phyloP scores from a whole-genome alignment of 164 flowering plant species.

The Dillenia suffruticosa region DNA sequence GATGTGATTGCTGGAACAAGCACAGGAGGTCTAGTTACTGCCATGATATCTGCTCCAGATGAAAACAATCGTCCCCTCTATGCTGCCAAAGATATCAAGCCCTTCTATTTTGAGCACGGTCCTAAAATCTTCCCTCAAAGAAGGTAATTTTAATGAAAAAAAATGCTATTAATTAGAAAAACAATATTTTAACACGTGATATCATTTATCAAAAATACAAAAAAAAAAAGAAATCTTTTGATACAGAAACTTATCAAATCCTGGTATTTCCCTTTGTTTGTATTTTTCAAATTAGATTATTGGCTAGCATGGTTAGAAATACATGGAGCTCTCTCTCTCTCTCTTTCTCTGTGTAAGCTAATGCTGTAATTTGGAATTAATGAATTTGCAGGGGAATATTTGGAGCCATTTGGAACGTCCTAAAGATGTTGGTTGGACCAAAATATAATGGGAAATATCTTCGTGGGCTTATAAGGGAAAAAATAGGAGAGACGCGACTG shows the following conservation, averaged over 20 bases:
- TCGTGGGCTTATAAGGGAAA: constrained; percentile 20
- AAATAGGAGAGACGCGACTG: constrained; percentile 21
- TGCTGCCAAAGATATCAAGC: constrained; percentile 24
- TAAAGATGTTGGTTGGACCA: constrained; percentile 9
- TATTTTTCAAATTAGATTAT: too few relatives aligned
- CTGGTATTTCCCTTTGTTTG: too few relatives aligned
- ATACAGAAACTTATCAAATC: background rate
- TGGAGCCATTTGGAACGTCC: background rate
- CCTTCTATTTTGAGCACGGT: constrained; percentile 20
- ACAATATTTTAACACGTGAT: background rate
- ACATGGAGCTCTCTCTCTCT: too few relatives aligned
- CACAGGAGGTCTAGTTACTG: constrained; percentile 31
- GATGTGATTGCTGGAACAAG: constrained; percentile 30
- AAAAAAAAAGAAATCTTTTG: background rate
- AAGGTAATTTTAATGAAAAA: background rate
- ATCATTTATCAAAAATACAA: background rate
- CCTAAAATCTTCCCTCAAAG: constrained; percentile 28
- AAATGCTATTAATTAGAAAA: background rate
- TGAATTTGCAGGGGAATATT: background rate
- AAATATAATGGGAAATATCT: constrained; percentile 36
- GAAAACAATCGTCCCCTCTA: constrained; percentile 22
- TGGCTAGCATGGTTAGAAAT: too few relatives aligned
- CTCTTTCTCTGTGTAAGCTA: too few relatives aligned
- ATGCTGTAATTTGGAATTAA: too few relatives aligned
- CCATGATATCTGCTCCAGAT: constrained; percentile 26